phyloP scores from a whole-genome alignment of 2,329 filamentous ascomycete species.

The Aspergillus sp. region DNA sequence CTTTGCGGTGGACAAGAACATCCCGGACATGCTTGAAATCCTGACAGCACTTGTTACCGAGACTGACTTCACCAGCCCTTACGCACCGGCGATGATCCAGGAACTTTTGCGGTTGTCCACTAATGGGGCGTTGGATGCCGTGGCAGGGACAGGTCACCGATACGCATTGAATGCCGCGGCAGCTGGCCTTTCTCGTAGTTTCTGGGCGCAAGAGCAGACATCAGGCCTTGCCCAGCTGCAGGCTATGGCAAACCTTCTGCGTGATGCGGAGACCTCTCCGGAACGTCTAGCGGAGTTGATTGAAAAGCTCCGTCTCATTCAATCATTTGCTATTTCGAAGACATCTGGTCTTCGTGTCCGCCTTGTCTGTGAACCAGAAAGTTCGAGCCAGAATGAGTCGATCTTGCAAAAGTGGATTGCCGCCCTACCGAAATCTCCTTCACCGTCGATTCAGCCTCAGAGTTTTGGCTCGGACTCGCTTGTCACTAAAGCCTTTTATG shows the following conservation, averaged over 20 bases:
- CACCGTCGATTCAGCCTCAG: conserved; percentile 34
- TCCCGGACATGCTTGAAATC: conserved; percentile 87
- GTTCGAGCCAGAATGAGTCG: conserved; percentile 66
- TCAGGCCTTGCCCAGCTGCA: conserved; percentile 87
- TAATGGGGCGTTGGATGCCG: conserved; percentile 86
- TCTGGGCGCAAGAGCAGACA: conserved; percentile 78
- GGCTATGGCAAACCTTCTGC: conserved; percentile 70
- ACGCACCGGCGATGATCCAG: conserved; percentile 77
- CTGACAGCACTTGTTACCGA: conserved; percentile 77
- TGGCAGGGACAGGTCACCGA: conserved; percentile 85
- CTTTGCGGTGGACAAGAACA: conserved; percentile 84
- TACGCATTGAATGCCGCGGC: conserved; percentile 84
- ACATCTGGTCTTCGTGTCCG: conserved; percentile 71
- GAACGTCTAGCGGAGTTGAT: conserved; percentile 75
- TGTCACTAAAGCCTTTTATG: conserved; percentile 76
- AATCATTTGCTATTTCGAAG: conserved; percentile 71
- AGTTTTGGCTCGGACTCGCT: conserved; percentile 35
- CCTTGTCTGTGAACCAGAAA: conserved; percentile 80
- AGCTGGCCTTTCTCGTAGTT: conserved; percentile 70
- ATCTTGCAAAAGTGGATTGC: conserved; percentile 71
- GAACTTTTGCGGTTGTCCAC: conserved; percentile 84
- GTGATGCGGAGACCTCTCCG: conserved; percentile 66
- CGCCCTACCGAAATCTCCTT: conserved; percentile 52
- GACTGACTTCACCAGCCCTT: conserved; percentile 83
- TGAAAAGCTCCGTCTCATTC: conserved; percentile 79